Conservation (phyloP, 345 rosid genomes). For the Euphorbia tirucalli region DNA sequence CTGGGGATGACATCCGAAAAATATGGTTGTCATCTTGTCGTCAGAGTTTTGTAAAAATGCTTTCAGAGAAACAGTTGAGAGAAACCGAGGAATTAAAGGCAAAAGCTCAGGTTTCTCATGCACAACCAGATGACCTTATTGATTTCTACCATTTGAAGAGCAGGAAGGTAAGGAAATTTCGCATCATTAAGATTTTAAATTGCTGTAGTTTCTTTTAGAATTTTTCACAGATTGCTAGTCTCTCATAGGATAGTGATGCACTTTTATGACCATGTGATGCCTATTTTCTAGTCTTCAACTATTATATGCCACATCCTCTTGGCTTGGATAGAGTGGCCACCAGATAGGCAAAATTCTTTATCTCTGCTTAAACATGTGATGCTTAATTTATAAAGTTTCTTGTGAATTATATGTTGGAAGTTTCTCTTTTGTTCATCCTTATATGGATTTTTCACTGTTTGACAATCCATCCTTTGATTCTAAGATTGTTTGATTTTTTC, state of each 20-base stretch:
- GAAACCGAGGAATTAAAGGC: conserved; percentile 90
- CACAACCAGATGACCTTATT: conserved; percentile 97
- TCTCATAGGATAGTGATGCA: neutral
- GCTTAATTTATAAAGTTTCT: neutral
- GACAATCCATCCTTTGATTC: neutral
- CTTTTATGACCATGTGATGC: neutral
- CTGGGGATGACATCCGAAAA: conserved; percentile 73
- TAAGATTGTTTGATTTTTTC: neutral
- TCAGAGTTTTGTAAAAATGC: conserved; percentile 92
- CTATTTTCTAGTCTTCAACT: too few relatives aligned
- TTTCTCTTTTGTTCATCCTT: too few relatives aligned
- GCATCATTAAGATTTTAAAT: neutral
- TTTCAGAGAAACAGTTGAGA: conserved; percentile 81
- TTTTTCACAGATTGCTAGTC: neutral
- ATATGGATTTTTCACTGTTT: too few relatives aligned
- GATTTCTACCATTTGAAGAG: conserved; percentile 98
- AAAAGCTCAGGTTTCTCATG: conserved; percentile 85
- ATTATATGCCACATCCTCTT: neutral
- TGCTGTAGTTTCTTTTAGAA: neutral
- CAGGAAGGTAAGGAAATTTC: conserved; percentile 60
- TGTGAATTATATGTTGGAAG: neutral
- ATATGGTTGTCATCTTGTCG: conserved; percentile 92
- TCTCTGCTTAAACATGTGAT: neutral
- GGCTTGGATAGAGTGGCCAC: neutral
- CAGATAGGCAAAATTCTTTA: neutral